Base-by-base conservation (phyloP, 1,284 basidiomycete species). In the Ceratobasidium sp. region DNA sequence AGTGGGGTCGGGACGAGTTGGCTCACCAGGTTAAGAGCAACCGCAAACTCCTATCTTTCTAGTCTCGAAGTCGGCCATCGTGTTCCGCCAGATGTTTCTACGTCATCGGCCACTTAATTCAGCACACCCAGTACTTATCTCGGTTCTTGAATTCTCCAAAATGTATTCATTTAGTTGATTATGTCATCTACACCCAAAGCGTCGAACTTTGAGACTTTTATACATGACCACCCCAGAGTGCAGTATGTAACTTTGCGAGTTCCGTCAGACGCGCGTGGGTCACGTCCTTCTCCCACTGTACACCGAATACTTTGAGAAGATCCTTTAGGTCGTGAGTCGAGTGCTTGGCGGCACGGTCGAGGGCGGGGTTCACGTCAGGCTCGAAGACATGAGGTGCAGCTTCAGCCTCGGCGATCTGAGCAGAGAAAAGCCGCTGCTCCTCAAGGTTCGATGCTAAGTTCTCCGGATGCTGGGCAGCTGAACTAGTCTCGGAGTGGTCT, bases 291-390 rank as follows among this genome's bases (percentile, higher is more conserved):
- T 21, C 2, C 64, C 64, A 67, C 4, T 3, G 16, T 8, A 55
- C 64, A 8, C 64, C 61, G 35, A 64, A 64, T n/a, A 64, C 61
- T 14, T 64, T 46, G 61, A 64, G 61, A 26, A 64, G 35, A 50
- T 9, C 61, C 16, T 46, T 21, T 4, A 64, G 28, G 21, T 64
- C 61, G 46, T 64, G 28, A n/a, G 55, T 67, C 30, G 64, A 67
- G 38, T 67, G 64, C 46, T 67, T 67, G 1, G 64, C 64, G n/a
- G 50, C 50, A 9, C 64, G 14, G 23, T 55, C 64, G 1, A 67
- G 52, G 14, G 52, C 64, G 21, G 64, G 64, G 38, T 67, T 67
- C 7, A 55, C 26, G 30, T 67, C 64, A 21, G 64, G 64, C 32
- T 67, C 64, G 21, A 67, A 67, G 7, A 67, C 52, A 23, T 67